Evolutionary conservation across 768 basidiomycete species (phyloP).

Genomic region (Paxillus ammoniavirescens): DNA sequence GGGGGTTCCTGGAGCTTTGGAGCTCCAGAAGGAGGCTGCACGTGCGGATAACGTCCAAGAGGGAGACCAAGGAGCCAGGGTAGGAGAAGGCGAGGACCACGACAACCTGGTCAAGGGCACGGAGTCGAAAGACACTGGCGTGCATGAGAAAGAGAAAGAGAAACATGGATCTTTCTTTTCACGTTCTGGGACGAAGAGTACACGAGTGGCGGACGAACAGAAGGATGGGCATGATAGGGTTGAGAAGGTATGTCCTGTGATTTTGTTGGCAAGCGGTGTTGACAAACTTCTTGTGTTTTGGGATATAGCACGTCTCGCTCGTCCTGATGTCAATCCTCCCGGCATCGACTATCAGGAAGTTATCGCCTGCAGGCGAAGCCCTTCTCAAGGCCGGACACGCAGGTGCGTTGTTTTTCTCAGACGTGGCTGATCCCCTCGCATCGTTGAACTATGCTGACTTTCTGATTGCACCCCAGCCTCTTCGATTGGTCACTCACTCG

Average conservation of each 20-base stretch:
- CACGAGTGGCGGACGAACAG: conserved; percentile 1
- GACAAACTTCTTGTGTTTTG: background rate
- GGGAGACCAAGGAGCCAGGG: background rate
- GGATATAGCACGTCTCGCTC: conserved; percentile 23
- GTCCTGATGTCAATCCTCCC: conserved; percentile 29
- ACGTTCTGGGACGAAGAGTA: conserved; percentile 23
- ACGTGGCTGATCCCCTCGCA: background rate
- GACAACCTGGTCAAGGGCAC: background rate
- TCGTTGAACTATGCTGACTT: conserved; percentile 2
- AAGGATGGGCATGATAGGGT: conserved; percentile 28
- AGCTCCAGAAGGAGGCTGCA: background rate
- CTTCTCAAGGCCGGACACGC: conserved; percentile 22
- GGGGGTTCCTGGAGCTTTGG: background rate
- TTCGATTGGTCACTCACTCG: conserved; percentile 33
- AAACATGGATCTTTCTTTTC: conserved; percentile 28
- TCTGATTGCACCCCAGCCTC: conserved; percentile 17
- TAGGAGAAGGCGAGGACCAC: background rate
- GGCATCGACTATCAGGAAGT: conserved; percentile 8
- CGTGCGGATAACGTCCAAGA: background rate
- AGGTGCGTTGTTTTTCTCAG: conserved; percentile 3
- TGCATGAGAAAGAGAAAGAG: conserved; percentile 9
- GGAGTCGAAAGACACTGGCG: background rate
- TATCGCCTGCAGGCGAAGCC: conserved; percentile 24
- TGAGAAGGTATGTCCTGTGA: conserved; percentile 16
- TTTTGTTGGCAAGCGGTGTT: background rate